Evolutionary conservation across 2,329 filamentous ascomycete genomes (phyloP).

Genomic region (Epichloe baconii): DNA sequence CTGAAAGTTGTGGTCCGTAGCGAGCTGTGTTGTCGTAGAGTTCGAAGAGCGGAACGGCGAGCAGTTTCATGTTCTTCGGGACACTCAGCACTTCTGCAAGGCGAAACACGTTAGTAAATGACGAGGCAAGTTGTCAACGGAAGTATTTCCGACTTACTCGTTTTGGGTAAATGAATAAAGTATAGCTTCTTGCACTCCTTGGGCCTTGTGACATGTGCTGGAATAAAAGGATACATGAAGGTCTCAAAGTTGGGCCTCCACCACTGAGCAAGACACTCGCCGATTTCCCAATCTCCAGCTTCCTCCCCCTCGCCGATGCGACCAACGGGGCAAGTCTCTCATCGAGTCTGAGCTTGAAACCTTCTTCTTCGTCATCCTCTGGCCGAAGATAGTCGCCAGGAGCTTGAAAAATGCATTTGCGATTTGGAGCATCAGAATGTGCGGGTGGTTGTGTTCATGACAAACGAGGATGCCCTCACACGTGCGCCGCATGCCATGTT

Average conservation of each 20-base stretch:
- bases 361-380: slow-evolving; percentile 80
- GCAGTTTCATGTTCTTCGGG: slow-evolving; percentile 98
- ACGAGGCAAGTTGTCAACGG: background rate
- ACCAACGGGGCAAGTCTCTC: slow-evolving; percentile 84
- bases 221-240: slow-evolving; percentile 98
- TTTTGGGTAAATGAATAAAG: slow-evolving; percentile 85
- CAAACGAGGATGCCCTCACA: slow-evolving; percentile 96
- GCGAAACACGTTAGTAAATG: slow-evolving; percentile 3
- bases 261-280: slow-evolving; percentile 93
- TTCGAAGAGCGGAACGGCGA: slow-evolving; percentile 93
- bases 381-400: slow-evolving; percentile 83
- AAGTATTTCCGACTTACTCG: slow-evolving; percentile 47
- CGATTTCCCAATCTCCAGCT: slow-evolving; percentile 78
- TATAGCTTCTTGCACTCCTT: slow-evolving; percentile 99
- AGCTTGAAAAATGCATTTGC: slow-evolving; percentile 99
- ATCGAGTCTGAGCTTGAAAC: slow-evolving; percentile 89
- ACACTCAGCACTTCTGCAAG: slow-evolving; percentile 77
- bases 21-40: slow-evolving; percentile 93
- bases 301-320: slow-evolving; percentile 72
- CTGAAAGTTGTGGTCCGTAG: slow-evolving; percentile 91
- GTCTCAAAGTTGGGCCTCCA: slow-evolving; percentile 99
- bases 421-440: slow-evolving; percentile 98
- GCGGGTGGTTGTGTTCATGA: slow-evolving; percentile 97
- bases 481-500: slow-evolving; percentile 91
- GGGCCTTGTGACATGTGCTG: slow-evolving; percentile 85